Base-by-base conservation (phyloP, 192 early-diverging fungal species). In the Ambispora gerdemannii region DNA sequence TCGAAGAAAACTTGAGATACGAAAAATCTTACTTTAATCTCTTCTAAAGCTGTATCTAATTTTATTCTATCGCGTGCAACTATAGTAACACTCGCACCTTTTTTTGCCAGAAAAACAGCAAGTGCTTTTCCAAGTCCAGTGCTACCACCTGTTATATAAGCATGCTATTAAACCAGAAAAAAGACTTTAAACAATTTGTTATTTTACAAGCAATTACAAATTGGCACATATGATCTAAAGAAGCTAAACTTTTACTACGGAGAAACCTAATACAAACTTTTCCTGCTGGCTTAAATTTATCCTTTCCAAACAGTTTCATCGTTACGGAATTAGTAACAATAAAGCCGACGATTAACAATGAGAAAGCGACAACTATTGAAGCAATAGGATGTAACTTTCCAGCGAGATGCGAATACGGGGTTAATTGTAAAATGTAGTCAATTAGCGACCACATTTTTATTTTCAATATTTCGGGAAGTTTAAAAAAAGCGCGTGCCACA, bases 71-170 rank as follows among this genome's bases (percentile, higher is more conserved):
- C 78, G 30, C 83, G 75, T 6, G 89, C 91, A 1, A 89, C 81
- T 69, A 91, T 90, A 0, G 87, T 86, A 1, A 91, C 84, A 69
- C 90, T 81, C 0, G 91, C 91, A 11, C 91, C 89, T 32, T 81
- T 80, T 22, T 85, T 83, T 1, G 81, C 88, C 38, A 91, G 72
- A 33, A 87, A 80, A 31, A 83, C 73, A n/a, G 87, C 88, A 0
- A 91, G 56, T 20, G 74, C 81, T 74, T 86, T 83, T 51, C 89
- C 89, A 11, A 91, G 79, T 0, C 91, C 91, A n/a, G 82, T 79
- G 72, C 89, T 90, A 65, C 88, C 89, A 59, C 90, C 90, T 0
- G 91, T 90, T 58, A 92, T 81, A 64, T 88, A 89, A 38, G 83
- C 87, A 75, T 90, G 88, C 73, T 89, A 74, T 22, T 17, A 32